Evolutionary conservation across 805 yeast species (phyloP), one percentile per base, ranked within the genome.

Genomic region (Clavispora fructus): DNA sequence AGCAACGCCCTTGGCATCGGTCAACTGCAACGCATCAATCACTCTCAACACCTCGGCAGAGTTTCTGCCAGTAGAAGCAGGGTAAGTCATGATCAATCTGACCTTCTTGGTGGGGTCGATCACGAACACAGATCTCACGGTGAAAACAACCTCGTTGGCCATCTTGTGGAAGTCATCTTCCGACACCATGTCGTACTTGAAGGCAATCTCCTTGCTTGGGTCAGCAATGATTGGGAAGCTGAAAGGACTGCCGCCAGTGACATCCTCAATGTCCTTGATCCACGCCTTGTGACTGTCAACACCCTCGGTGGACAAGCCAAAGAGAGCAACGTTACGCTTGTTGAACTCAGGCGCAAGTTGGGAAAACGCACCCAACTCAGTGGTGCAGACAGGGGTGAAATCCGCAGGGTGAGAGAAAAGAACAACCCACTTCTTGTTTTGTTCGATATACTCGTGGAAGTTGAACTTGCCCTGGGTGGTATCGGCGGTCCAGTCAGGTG

Each of bases 311-410:
- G 86, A 80, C 49, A 84, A 69, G 33, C 88, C 89, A 60, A 84
- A 76, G 60, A 84, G 71, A 59, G 82, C 82, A 45, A 82, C 83
- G 46, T 78, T 77, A 62, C 88, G 74, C 62, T 78, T 75, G 55
- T 71, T 72, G 60, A 84, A 84, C 62, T 83, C 88, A 12, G 85
- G 85, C 60, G 82, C 80, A 60, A 84, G 69, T 60, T 79, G 77
- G 53, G 88, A 83, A 59, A 84, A 83, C 7, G 88, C 89, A 52
- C 89, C 89, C 49, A 84, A 71, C 64, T 84, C 90, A 43, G 90
- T 84, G 52, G 89, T 84, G 64, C 90, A 84, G 41, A 84, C 87
- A 31, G 90, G 90, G 17, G 90, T 84, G 72, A 80, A 83, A 62
- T 83, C 89, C 53, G 82, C 88, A 46, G 90, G 90, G 62, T 84